Base-by-base conservation (phyloP, 805 yeast species). In the Hanseniaspora mollemarum region DNA sequence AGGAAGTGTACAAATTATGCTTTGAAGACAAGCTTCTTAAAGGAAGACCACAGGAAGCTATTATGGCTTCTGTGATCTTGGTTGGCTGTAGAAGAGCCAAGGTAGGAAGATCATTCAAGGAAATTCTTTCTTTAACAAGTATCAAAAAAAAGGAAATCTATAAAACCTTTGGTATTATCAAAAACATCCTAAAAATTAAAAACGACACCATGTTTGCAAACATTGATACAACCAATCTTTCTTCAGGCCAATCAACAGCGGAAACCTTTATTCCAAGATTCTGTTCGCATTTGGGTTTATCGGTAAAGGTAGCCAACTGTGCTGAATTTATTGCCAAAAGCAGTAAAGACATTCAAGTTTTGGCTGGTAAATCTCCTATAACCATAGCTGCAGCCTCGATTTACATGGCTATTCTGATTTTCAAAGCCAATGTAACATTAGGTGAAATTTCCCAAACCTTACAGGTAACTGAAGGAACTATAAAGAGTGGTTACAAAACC, bases 371-470 rank as follows among this genome's bases (percentile, higher is more conserved):
- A 58, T 85, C 96, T 2, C 98, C 98, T 26, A 88, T 88, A 50
- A 90, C 98, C 33, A 87, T 92, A 61, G 96, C 97, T 0, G 97
- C 97, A 7, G 94, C 96, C 1, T 94, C 92, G 4, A 90, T 92
- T 44, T 92, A 90, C 67, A 81, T 92, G 84, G 85, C 95, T 6
- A 83, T 90, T 3, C 70, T 85, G n/a, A 69, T 92, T n/a, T 88
- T 88, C 63, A 83, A 83, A 41, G 80, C 81, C 32, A 83, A 79
- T 46, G 71, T 86, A 33, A 71, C 83, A 2, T 88, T 95, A 0
- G 68, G 82, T 1, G 83, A 78, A 60, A 90, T 92, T 52, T 85
- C 95, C 12, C 95, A 87, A 58, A 84, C 84, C 59, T 78, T 96
- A 16, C 97, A 96, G 58, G 97, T 92, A 18, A 84, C 95, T 60